Conservation (phyloP, 169 alveolate genomes). For the Plasmodium gallinaceum region DNA sequence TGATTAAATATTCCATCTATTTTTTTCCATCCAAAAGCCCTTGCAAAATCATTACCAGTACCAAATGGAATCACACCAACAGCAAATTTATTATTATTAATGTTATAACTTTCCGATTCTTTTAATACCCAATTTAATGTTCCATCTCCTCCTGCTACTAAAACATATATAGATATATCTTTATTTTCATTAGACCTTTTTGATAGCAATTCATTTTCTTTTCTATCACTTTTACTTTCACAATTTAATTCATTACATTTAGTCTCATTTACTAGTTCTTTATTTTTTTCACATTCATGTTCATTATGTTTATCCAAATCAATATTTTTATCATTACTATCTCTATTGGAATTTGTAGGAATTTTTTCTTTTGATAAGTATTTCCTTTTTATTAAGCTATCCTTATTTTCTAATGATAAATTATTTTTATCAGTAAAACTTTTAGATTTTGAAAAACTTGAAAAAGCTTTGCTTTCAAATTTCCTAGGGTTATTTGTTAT, state of each 20-base stretch:
- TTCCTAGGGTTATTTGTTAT: constrained; percentile 16
- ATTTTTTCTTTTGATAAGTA: background rate
- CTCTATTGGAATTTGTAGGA: background rate
- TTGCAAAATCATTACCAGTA: constrained; percentile 96
- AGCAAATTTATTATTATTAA: constrained; percentile 83
- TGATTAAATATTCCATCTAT: constrained; percentile 85
- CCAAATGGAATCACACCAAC: constrained; percentile 96
- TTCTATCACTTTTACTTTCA: background rate
- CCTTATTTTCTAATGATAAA: background rate
- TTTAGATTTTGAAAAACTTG: background rate
- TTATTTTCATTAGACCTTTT: constrained; percentile 7
- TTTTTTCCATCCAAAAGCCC: constrained; percentile 92
- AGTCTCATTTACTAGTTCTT: background rate
- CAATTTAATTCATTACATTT: background rate
- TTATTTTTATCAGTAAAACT: constrained; percentile 3
- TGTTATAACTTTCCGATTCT: constrained; percentile 88
- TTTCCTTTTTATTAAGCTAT: background rate
- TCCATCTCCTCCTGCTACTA: constrained; percentile 98
- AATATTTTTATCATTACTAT: background rate
- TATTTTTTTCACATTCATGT: constrained; percentile 7
- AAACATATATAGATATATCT: constrained; percentile 33
- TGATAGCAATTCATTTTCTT: constrained; percentile 8
- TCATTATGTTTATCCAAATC: background rate
- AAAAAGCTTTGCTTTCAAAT: constrained; percentile 5
- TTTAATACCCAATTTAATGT: constrained; percentile 93